Evolutionary conservation across 1,139 yeast genomes (phyloP).

Genomic region (Meyerozyma athensensis): DNA sequence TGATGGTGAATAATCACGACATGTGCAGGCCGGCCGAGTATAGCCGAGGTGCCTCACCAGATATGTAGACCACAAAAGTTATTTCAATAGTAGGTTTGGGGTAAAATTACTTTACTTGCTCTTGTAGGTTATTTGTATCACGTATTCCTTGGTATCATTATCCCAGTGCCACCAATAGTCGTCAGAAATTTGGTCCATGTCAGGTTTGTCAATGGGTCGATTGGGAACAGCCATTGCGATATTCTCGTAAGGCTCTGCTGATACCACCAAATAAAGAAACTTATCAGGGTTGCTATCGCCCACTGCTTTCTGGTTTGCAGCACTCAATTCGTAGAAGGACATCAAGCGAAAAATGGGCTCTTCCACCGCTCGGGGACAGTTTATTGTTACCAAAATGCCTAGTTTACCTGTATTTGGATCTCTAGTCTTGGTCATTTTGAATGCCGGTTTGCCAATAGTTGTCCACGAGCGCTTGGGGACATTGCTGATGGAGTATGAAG

Average conservation of each 20-base stretch:
- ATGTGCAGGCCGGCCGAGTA: too few relatives aligned
- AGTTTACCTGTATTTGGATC: slow-evolving; percentile 51
- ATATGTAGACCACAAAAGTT: too few relatives aligned
- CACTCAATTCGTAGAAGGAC: slow-evolving; percentile 66
- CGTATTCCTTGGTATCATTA: slow-evolving; percentile 60
- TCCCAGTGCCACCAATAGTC: slow-evolving; percentile 71
- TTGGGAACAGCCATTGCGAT: slow-evolving; percentile 67
- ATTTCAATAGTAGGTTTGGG: too few relatives aligned
- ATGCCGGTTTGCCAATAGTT: slow-evolving; percentile 71
- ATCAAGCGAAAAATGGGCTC: slow-evolving; percentile 67
- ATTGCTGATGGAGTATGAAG: slow-evolving; percentile 14
- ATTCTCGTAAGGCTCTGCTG: slow-evolving; percentile 84
- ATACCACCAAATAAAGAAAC: slow-evolving; percentile 64
- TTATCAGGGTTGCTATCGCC: slow-evolving; percentile 21
- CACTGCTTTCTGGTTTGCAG: slow-evolving; percentile 31
- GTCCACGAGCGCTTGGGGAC: slow-evolving; percentile 43
- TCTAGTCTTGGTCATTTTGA: slow-evolving; percentile 60
- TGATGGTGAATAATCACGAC: too few relatives aligned
- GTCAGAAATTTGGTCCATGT: slow-evolving; percentile 28
- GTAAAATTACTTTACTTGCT: too few relatives aligned
- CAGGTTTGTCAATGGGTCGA: slow-evolving; percentile 47
- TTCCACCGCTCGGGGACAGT: slow-evolving; percentile 46
- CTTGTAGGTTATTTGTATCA: slow-evolving; percentile 61
- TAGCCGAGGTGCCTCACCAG: too few relatives aligned
- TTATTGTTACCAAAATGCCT: slow-evolving; percentile 60